Evolutionary conservation across 2,329 filamentous ascomycete species (phyloP), one percentile per base, ranked within the genome.

Genomic region (Fusarium kyushuense): DNA sequence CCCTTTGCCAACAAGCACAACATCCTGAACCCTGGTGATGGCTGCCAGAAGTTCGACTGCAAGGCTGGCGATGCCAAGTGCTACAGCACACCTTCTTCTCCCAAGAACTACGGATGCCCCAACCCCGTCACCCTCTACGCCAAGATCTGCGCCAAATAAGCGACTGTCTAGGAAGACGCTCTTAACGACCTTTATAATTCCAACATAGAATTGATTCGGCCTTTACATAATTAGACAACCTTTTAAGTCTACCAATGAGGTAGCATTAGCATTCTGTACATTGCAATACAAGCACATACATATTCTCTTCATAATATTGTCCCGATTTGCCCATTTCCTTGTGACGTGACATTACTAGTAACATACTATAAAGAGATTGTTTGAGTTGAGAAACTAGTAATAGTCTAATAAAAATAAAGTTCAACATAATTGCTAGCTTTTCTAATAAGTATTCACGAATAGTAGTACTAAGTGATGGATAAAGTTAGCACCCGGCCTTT

Each of bases 51-150:
- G 10, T 82, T 82, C 65, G 72, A 82, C 73, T 82, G 81, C 71
- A 72, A 68, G n/a, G 53, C 80, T 27, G 73, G 73, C 59, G 66
- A 80, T n/a, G 69, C 75, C 6, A 61, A 29, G 43, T 82, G 80
- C 78, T 82, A 82, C 75, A 82, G 79, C 77, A 77, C 75, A 1
- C 77, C 78, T 25, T 25, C 10, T 69, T 61, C n/a, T 38, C 78
- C 78, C 74, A 81, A 76, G 71, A 79, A 81, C 19, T 79, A 76
- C 65, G 76, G 77, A 57, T 82, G 80, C 79, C 79, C 80, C 6
- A 70, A 76, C 67, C 80, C 80, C 7, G 78, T 80, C 33, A 74
- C 77, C 30, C 65, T 82, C 29, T 75, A 76, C 27, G 69, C 76
- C 19, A 63, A 59, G n/a, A 56, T 79, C 60, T 79, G 76, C 49